Evolutionary conservation across 1,284 basidiomycete species (phyloP), one percentile per base, ranked within the genome.

Genomic region (Marasmius tenuissimus): DNA sequence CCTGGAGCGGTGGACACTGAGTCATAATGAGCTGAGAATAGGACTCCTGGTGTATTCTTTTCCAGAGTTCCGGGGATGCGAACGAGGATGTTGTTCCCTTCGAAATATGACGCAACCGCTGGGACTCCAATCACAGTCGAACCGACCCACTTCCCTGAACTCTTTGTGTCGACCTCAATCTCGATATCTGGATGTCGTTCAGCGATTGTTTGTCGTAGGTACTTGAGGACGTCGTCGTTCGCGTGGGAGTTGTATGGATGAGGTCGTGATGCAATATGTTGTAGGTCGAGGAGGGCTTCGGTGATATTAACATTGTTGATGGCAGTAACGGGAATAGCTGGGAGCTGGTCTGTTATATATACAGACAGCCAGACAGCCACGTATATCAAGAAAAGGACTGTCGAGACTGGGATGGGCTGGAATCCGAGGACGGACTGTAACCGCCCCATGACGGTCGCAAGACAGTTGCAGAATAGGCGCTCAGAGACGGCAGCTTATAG

Each of bases 21-120:
- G 73, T 93, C 91, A 70, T 85, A 91, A 68, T 93, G 92, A 1
- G 90, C 89, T 0, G 89, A 92, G 63, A 93, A 87, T n/a, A 93
- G 72, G 3, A 90, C 85, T 0, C 83, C 85, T 33, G 81, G 75
- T 9, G 35, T 38, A 11, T 20, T 47, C 16, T 77, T 62, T 37
- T 65, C 60, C 38, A 83, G 76, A 0, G 78, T 80, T 4, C 91
- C 91, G 55, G 87, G 83, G 14, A 91, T 77, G 68, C 86, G 90
- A 59, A 91, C 84, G 2, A 92, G 75, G 39, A 93, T 76, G 67
- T 93, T 93, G 34, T 78, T 86, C 9, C 88, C 87, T 71, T 93
- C 88, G 66, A 89, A 91, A 68, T 92, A 91, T 0, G 80, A 74
- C 12, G 76, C 74, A 1, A 79, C 47, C 51, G 64, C 65, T 52